These are phyloP conservation scores for Auxenochlorella protothecoides DNA, from an alignment of 139 green algal species.

Conservation along the genomic window DNA sequence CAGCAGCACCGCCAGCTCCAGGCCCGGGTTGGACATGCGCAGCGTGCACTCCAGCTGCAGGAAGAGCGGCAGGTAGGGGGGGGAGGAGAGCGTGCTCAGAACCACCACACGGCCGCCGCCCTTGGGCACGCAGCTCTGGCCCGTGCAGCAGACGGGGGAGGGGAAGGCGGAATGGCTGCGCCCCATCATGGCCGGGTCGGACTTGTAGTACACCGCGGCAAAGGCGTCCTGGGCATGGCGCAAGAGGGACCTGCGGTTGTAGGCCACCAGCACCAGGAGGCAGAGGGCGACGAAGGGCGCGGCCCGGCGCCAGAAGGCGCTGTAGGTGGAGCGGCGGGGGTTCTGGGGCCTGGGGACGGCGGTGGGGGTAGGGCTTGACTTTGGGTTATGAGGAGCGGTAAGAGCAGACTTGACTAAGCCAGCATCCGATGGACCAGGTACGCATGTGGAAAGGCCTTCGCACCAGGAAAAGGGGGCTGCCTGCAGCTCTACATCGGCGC, in stretches of 20 bases:
- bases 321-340: too few species aligned
- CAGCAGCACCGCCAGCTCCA: constrained; percentile 8
- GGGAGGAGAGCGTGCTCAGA: background rate
- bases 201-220: constrained; percentile 7
- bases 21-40: constrained; percentile 5
- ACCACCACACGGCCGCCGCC: background rate
- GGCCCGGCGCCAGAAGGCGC: too few species aligned
- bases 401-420: too few species aligned
- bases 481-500: too few species aligned
- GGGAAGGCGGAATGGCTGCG: constrained; percentile 1
- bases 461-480: too few species aligned
- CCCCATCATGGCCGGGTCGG: constrained; percentile 10
- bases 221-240: constrained; percentile 2
- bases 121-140: background rate
- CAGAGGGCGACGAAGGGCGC: too few species aligned
- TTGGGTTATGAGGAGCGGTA: too few species aligned
- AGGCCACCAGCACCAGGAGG: too few species aligned
- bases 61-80: constrained; percentile 7
- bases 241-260: background rate
- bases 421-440: too few species aligned
- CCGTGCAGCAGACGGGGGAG: constrained; percentile 3
- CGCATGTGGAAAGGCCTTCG: too few species aligned
- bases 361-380: too few species aligned
- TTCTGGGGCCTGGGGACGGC: too few species aligned
- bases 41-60: constrained; percentile 17